Conservation (phyloP, 2,329 filamentous ascomycete species). For the Fusarium sp. region DNA sequence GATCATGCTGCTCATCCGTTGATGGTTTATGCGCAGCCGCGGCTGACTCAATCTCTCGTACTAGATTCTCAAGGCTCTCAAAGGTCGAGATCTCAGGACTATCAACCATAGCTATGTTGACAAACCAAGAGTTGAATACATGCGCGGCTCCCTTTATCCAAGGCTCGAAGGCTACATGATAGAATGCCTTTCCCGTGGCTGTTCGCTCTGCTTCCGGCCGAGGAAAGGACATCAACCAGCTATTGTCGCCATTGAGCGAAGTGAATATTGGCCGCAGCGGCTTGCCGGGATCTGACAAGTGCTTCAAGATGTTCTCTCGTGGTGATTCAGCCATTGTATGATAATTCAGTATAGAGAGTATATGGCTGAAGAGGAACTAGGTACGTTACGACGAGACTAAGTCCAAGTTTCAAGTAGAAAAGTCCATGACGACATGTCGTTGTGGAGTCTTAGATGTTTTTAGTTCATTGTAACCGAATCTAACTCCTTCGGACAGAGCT, state of each 20-base stretch:
- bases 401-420: not conserved
- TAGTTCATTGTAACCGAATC: not conserved
- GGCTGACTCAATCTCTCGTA: constrained; percentile 37
- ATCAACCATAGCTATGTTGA: constrained; percentile 28
- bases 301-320: not conserved
- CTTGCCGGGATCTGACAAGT: not conserved
- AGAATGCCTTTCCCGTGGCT: constrained; percentile 44
- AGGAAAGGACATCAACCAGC: constrained; percentile 53
- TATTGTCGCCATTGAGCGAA: constrained; percentile 52
- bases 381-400: not conserved
- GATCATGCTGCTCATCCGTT: not conserved
- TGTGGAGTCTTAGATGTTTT: not conserved
- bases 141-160: constrained; percentile 50
- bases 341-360: not conserved
- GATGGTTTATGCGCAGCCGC: not conserved
- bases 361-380: too few species aligned
- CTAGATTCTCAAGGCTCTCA: constrained; percentile 28
- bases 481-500: too few species aligned
- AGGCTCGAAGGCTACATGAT: constrained; percentile 52
- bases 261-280: constrained; percentile 47
- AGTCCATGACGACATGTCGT: constrained; percentile 18
- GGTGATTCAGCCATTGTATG: not conserved
- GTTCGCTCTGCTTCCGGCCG: constrained; percentile 43
- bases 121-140: constrained; percentile 39
- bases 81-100: constrained; percentile 12